Evolutionary conservation across 805 yeast species (phyloP).

Genomic region (Cyberlindnera amylophila): DNA sequence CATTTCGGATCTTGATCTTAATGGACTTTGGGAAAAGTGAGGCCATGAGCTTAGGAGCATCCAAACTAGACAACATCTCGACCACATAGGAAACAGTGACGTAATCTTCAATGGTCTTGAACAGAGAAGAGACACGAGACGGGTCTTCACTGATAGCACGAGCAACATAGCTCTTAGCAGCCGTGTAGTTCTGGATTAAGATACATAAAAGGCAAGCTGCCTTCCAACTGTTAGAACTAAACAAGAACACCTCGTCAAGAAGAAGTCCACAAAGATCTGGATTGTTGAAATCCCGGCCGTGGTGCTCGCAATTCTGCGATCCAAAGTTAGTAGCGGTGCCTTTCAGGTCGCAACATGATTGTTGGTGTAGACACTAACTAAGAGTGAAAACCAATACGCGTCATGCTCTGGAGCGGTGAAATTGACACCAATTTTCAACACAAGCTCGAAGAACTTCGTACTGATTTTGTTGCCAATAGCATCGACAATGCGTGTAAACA

Average conservation of each 20-base stretch:
- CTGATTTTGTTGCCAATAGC: constrained; percentile 14
- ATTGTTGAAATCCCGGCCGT: constrained; percentile 20
- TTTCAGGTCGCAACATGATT: not conserved
- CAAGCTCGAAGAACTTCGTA: constrained; percentile 18
- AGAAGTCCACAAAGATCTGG: constrained; percentile 12
- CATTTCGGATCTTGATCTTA: constrained; percentile 2
- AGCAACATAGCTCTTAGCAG: not conserved
- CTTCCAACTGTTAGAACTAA: constrained; percentile 24
- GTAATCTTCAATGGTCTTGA: constrained; percentile 15
- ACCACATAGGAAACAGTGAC: constrained; percentile 18
- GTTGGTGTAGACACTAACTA: constrained; percentile 2
- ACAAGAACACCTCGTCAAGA: constrained; percentile 9
- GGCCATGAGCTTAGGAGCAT: constrained; percentile 1
- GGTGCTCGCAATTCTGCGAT: constrained; percentile 16
- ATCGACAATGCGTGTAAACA: constrained; percentile 13
- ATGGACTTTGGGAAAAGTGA: not conserved
- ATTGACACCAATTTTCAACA: constrained; percentile 24
- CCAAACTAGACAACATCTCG: constrained; percentile 24
- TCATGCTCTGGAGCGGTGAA: constrained; percentile 17
- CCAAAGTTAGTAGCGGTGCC: not conserved
- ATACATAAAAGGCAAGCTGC: constrained; percentile 26
- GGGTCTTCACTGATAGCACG: not conserved
- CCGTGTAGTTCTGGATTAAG: constrained; percentile 23
- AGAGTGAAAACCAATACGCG: constrained; percentile 23
- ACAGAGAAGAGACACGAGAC: not conserved